Evolutionary conservation across 2,329 filamentous ascomycete species (phyloP), one percentile per base, ranked within the genome.

Genomic region (Didymella pinodella): DNA sequence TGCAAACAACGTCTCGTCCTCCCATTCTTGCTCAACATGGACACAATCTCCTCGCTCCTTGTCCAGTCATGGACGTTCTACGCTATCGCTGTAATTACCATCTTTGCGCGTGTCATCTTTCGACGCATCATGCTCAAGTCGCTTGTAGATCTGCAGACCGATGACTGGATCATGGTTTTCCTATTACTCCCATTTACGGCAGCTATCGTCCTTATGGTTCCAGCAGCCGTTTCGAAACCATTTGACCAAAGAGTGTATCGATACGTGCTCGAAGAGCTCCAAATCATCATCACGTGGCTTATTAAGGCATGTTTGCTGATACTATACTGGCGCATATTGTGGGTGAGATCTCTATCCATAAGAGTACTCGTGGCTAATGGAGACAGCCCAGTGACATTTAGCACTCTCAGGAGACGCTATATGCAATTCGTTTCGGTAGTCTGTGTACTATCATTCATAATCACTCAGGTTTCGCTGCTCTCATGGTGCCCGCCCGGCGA

Each of bases 291-390:
- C 11, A 56, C 50, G 25, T 74, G 69, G 70, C 57, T 72, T 1
- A 66, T 73, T 12, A 72, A 73, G 48, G 65, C 65, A 12, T 73
- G 70, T 32, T 58, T 74, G 4, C 32, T 74, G 25, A 57, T 74
- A 3, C 46, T 74, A 10, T 72, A 72, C 48, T 65, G 63, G 55
- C 64, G 71, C 11, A 73, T 74, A 20, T 71, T 71, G 71, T 74
- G 65, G 26, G 70, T 54, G 16, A 2, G 18, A 1, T 5, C 20
- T 10, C 12, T 34, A 8, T 7, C 16, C 18, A 7, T 4, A 3
- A 3, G 12, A 44, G 6, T 28, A n/a, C 22, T 14, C n/a, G 11
- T 54, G 10, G 45, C 61, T 63, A 34, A 67, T 38, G 4, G 10
- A 12, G 16, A 8, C 34, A 70, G 65, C 31, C 62, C 67, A 14